These are phyloP conservation scores for Hura crepitans DNA, from an alignment of 441 rosid species.

Conservation along the genomic window DNA sequence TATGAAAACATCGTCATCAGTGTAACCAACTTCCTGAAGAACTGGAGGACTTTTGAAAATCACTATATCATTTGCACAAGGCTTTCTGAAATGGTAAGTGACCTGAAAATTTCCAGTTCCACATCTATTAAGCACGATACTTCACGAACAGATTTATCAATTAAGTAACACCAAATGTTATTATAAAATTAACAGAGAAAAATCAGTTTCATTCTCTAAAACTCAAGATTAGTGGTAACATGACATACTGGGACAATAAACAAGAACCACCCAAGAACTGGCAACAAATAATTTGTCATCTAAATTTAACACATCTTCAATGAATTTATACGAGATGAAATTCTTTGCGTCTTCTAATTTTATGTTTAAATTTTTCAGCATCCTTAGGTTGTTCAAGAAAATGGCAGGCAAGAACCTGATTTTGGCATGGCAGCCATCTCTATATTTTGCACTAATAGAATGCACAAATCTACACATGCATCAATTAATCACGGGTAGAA, in stretches of 20 bases:
- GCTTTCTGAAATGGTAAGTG: slow-evolving; percentile 80
- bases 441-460: neutral
- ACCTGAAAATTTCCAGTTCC: slow-evolving; percentile 47
- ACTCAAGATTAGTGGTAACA: neutral
- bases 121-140: neutral
- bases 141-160: neutral
- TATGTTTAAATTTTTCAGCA: neutral
- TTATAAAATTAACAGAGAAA: neutral
- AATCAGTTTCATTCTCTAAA: neutral
- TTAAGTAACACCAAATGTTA: neutral
- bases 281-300: neutral
- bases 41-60: slow-evolving; percentile 92
- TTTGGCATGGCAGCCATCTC: neutral
- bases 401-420: neutral
- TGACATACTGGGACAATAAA: neutral
- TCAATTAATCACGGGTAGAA: too few species aligned
- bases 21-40: slow-evolving; percentile 90
- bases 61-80: slow-evolving; percentile 86
- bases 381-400: neutral
- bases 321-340: neutral
- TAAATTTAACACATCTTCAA: neutral
- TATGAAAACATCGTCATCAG: slow-evolving; percentile 84
- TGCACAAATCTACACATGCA: neutral
- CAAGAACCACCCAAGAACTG: neutral
- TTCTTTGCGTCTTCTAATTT: neutral